These are phyloP conservation scores for Madurella mycetomatis DNA, from an alignment of 2,329 filamentous ascomycete species.

Conservation along the genomic window DNA sequence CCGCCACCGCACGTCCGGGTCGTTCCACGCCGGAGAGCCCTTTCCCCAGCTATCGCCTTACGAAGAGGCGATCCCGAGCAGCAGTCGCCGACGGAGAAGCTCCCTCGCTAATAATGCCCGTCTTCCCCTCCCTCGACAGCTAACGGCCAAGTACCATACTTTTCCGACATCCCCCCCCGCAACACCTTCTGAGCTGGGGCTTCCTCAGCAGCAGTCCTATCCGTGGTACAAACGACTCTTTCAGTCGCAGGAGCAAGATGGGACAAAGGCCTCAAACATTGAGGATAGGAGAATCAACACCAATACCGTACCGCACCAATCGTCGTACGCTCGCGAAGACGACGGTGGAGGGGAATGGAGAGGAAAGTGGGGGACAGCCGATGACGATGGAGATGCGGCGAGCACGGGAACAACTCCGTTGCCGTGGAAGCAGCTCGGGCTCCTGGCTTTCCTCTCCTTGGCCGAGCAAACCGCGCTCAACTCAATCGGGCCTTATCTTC, in stretches of 20 bases:
- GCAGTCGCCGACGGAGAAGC: constrained; percentile 17
- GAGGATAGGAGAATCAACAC: constrained; percentile 28
- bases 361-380: neutral
- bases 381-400: constrained; percentile 18
- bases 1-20: constrained; percentile 38
- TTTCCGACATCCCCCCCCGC: constrained; percentile 72
- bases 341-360: neutral
- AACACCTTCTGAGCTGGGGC: constrained; percentile 47
- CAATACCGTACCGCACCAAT: neutral
- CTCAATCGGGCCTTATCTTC: constrained; percentile 91
- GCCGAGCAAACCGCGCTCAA: constrained; percentile 96
- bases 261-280: constrained; percentile 4
- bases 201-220: constrained; percentile 24
- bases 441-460: constrained; percentile 83
- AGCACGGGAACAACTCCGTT: constrained; percentile 57
- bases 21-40: constrained; percentile 50
- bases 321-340: neutral
- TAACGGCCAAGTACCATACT: constrained; percentile 67
- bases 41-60: constrained; percentile 37
- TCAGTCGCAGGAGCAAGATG: constrained; percentile 9
- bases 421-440: constrained; percentile 73
- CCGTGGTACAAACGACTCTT: constrained; percentile 30
- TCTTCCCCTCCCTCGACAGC: constrained; percentile 34
- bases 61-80: constrained; percentile 19
- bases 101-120: constrained; percentile 15